Conservation (phyloP, 148 eudicot genomes). For the Rhododendron ferrugineum region DNA sequence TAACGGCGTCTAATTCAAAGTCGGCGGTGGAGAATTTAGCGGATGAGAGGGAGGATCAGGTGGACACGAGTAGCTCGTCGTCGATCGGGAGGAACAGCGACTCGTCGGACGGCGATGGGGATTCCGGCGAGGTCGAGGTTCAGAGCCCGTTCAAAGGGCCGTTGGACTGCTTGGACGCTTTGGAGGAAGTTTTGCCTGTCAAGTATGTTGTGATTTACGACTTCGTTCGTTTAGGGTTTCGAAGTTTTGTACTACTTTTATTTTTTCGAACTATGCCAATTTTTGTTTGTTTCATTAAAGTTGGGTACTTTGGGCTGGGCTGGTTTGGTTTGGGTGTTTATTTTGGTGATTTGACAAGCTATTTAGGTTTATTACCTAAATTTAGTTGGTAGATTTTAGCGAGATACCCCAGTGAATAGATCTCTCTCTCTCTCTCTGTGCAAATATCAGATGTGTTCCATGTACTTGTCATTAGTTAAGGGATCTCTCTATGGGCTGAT, state of each 20-base stretch:
- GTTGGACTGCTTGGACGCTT: constrained; percentile 34
- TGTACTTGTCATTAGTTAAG: neutral
- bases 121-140: constrained; percentile 41
- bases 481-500: neutral
- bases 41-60: constrained; percentile 15
- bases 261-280: neutral
- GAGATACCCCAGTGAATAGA: neutral
- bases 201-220: constrained; percentile 28
- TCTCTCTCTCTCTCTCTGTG: neutral
- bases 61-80: constrained; percentile 32
- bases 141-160: constrained; percentile 47
- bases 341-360: neutral
- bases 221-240: neutral
- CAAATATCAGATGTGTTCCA: neutral
- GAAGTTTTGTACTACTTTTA: neutral
- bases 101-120: constrained; percentile 24
- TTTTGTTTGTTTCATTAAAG: neutral
- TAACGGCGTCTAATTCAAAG: neutral
- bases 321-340: neutral
- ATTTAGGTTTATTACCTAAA: neutral
- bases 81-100: constrained; percentile 63
- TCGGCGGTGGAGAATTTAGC: neutral
- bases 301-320: neutral
- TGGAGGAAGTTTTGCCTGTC: constrained; percentile 48
- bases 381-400: neutral